Percentiles rank a stretch among this genome's conserved stretches.
phyloP scores from a whole-genome alignment of 164 flowering plant species.

The Berberis thunbergii region DNA sequence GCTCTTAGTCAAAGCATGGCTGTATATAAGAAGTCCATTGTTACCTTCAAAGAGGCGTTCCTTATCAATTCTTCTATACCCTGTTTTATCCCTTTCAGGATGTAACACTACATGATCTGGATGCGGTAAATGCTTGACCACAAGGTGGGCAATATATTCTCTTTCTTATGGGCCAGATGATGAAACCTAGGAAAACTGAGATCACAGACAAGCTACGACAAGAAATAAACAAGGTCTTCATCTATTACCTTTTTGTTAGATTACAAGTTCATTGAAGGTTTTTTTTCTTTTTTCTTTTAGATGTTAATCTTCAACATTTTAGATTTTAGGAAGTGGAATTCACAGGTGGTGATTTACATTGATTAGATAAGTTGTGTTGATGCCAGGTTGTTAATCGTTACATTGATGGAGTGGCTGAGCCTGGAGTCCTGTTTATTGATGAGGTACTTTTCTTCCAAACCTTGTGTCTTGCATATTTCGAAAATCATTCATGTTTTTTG shows the following conservation, averaged over 20 bases:
- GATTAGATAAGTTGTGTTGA: constrained; percentile 1
- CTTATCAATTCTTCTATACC: neutral
- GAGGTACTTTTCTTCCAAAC: constrained; percentile 42
- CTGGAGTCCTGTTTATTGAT: constrained; percentile 86
- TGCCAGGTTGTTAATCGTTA: constrained; percentile 87
- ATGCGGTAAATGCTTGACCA: constrained; percentile 66
- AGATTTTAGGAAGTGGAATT: constrained; percentile 6
- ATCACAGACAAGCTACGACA: constrained; percentile 92
- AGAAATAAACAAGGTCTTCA: constrained; percentile 90
- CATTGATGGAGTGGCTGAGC: constrained; percentile 90
- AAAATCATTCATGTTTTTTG: neutral
- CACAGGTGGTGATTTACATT: neutral
- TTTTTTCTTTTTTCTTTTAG: no score
- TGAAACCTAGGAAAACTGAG: constrained; percentile 95
- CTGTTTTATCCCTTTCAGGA: constrained; percentile 43
- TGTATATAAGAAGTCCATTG: neutral
- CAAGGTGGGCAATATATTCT: constrained; percentile 65
- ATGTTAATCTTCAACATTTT: neutral
- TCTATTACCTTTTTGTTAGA: constrained; percentile 27
- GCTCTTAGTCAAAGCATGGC: neutral
- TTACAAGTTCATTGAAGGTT: neutral
- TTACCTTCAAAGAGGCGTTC: neutral
- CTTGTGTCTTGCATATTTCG: neutral
- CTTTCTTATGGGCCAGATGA: constrained; percentile 76
- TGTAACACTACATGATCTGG: constrained; percentile 53